A percentile compares a stretch with the other conserved stretches of the same genome.
Evolutionary conservation across 305 asterid species (phyloP).

Genomic region (Stenogyne calaminthoides): DNA sequence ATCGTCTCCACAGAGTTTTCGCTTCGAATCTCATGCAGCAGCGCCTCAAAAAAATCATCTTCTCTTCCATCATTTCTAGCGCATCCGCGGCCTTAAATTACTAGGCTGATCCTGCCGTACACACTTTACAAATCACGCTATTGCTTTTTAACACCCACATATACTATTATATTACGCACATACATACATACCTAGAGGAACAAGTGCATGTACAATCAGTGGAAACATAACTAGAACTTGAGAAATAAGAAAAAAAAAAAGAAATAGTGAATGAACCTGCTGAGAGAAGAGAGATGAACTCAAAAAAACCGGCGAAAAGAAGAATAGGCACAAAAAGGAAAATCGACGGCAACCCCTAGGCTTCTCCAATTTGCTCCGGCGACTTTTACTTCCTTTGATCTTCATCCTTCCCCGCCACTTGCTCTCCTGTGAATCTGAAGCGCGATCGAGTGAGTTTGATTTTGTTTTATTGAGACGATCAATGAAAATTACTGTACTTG

Average conservation of each 20-base stretch:
- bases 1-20: conserved; percentile 53
- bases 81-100: conserved; percentile 45
- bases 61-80: conserved; percentile 47
- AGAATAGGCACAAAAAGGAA: conserved; percentile 79
- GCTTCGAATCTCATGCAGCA: conserved; percentile 71
- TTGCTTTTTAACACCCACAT: neutral
- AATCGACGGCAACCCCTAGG: conserved; percentile 60
- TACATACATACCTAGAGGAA: neutral
- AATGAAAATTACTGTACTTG: neutral
- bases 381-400: conserved; percentile 49
- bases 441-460: conserved; percentile 17
- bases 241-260: neutral
- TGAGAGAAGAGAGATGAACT: conserved; percentile 72
- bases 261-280: conserved; percentile 47
- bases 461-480: neutral
- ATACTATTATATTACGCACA: neutral
- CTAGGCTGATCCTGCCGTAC: conserved; percentile 44
- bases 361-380: conserved; percentile 42
- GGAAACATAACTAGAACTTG: neutral
- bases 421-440: conserved; percentile 12
- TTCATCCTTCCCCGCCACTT: conserved; percentile 40
- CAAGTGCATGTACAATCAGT: neutral
- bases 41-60: conserved; percentile 40
- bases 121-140: conserved; percentile 37
- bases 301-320: conserved; percentile 84